Evolutionary conservation across 2,329 filamentous ascomycete genomes (phyloP).

Genomic region (Orbilia quercus): DNA sequence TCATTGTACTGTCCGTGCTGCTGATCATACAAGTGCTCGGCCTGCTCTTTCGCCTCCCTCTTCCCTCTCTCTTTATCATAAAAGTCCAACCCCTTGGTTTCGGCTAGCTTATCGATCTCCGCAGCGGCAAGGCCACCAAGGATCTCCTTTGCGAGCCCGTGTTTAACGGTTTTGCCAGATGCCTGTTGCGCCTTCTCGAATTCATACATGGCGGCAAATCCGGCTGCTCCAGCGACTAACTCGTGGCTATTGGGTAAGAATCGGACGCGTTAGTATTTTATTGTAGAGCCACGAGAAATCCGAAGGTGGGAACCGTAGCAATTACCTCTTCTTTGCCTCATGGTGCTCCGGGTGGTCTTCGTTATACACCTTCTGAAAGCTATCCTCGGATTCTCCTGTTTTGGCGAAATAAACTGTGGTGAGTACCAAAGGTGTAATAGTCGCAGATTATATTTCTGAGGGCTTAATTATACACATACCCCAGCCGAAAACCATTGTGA

Average conservation of each 20-base stretch:
- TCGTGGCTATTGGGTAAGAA: constrained; percentile 31
- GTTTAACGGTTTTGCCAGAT: constrained; percentile 49
- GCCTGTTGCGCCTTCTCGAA: constrained; percentile 47
- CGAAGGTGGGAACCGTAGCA: too few relatives aligned
- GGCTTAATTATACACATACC: not conserved
- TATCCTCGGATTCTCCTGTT: not conserved
- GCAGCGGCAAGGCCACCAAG: constrained; percentile 37
- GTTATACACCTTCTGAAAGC: not conserved
- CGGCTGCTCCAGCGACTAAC: constrained; percentile 45
- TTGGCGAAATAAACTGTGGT: not conserved
- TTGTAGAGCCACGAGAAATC: not conserved
- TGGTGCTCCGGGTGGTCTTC: too few relatives aligned
- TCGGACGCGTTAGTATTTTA: not conserved
- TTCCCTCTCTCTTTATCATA: constrained; percentile 67
- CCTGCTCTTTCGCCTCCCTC: constrained; percentile 64
- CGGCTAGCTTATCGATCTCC: constrained; percentile 52
- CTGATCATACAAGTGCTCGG: constrained; percentile 66
- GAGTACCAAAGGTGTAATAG: not conserved
- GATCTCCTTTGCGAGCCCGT: constrained; percentile 51
- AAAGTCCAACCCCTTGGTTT: constrained; percentile 67
- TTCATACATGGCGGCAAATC: constrained; percentile 40
- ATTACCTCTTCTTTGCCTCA: too few relatives aligned
- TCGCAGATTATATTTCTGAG: too few relatives aligned
- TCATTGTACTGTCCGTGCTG: constrained; percentile 63
- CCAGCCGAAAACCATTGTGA: constrained; percentile 13